A percentile compares a stretch with the other conserved stretches of the same genome.
Evolutionary conservation across 768 basidiomycete genomes (phyloP).

Genomic region (Scleroderma bovista): DNA sequence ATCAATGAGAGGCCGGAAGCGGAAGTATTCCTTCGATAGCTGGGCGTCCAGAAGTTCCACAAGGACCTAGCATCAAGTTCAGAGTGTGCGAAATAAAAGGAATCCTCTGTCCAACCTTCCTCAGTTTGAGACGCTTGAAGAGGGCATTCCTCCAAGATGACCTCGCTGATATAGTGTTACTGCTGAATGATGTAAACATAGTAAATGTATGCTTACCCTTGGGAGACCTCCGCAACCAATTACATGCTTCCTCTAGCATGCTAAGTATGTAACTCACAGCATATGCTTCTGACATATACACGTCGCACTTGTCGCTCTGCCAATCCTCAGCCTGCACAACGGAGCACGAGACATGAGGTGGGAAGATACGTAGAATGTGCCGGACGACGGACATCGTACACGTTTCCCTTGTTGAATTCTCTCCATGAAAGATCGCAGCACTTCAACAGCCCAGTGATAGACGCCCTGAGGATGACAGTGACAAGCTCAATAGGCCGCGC

Average conservation of each 20-base stretch:
- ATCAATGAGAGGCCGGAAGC: constrained; percentile 12
- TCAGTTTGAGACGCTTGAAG: constrained; percentile 46
- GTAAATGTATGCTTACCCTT: constrained; percentile 30
- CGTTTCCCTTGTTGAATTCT: constrained; percentile 68
- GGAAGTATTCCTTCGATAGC: constrained; percentile 21
- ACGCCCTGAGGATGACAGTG: constrained; percentile 62
- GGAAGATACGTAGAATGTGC: constrained; percentile 9
- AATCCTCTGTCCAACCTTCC: constrained; percentile 39
- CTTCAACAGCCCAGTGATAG: constrained; percentile 66
- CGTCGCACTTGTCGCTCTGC: constrained; percentile 85
- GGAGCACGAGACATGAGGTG: constrained; percentile 1
- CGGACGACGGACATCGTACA: constrained; percentile 64
- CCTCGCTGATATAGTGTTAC: constrained; percentile 33
- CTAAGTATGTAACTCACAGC: constrained; percentile 48
- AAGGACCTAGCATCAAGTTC: constrained; percentile 15
- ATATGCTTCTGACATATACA: constrained; percentile 64
- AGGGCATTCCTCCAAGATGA: constrained; percentile 48
- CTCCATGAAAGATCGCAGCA: constrained; percentile 79
- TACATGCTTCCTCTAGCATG: constrained; percentile 53
- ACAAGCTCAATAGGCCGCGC: constrained; percentile 57
- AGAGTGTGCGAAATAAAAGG: background rate
- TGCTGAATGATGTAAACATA: background rate
- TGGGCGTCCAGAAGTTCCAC: constrained; percentile 23
- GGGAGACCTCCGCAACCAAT: constrained; percentile 49
- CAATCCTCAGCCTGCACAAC: constrained; percentile 71